Evolutionary conservation across 2,329 filamentous ascomycete species (phyloP).

Genomic region (Neospermospora avenae): DNA sequence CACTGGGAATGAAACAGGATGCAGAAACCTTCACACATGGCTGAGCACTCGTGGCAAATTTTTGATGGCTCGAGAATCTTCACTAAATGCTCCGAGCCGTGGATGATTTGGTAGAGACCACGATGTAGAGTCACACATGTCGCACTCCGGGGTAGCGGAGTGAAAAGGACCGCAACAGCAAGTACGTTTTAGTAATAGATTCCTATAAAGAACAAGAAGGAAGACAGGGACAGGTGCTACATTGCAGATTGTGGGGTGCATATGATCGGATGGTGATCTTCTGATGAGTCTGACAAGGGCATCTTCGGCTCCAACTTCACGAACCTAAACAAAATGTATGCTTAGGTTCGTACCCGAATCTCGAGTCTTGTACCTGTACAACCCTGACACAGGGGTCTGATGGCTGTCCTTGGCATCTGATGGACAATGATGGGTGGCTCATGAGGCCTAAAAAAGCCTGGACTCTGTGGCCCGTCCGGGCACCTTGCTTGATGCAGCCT

Average conservation of each 20-base stretch:
- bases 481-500: slow-evolving; percentile 4
- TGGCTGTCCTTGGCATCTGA: slow-evolving; percentile 10
- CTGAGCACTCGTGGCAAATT: slow-evolving; percentile 2
- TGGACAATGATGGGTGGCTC: slow-evolving; percentile 4
- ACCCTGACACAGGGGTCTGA: slow-evolving; percentile 3
- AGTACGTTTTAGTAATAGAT: slow-evolving; percentile 1
- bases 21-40: slow-evolving; percentile 4
- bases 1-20: slow-evolving; percentile 5
- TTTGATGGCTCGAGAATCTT: neutral
- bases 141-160: neutral
- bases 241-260: slow-evolving; percentile 15
- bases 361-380: neutral
- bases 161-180: slow-evolving; percentile 11
- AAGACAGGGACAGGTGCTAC: slow-evolving; percentile 5
- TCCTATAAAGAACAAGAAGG: neutral
- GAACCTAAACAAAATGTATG: neutral
- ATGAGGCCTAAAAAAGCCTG: slow-evolving; percentile 1
- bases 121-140: slow-evolving; percentile 8
- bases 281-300: slow-evolving; percentile 1
- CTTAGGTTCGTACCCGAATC: neutral
- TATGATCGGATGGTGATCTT: slow-evolving; percentile 7
- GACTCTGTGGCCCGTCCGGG: neutral
- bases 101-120: slow-evolving; percentile 7
- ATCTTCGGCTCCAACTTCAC: neutral
- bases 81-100: slow-evolving; percentile 3